Conservation (phyloP, 768 basidiomycete genomes). For the Mycena venus region DNA sequence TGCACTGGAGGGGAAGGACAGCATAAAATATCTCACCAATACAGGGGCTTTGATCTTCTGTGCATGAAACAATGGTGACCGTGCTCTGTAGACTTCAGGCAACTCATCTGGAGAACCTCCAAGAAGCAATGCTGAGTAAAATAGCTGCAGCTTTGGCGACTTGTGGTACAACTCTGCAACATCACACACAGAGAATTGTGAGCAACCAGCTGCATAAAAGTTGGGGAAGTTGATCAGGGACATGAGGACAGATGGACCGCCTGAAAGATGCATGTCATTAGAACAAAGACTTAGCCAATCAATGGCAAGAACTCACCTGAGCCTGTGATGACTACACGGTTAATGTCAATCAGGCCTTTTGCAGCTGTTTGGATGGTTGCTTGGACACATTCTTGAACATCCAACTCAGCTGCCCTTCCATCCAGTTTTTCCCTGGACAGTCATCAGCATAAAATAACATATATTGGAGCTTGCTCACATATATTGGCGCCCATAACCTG, state of each 20-base stretch:
- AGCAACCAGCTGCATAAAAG: slow-evolving; percentile 12
- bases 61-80: slow-evolving; percentile 17
- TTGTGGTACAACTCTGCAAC: slow-evolving; percentile 9
- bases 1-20: too few relatives aligned
- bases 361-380: slow-evolving; percentile 4
- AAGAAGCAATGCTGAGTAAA: not conserved
- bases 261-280: not conserved
- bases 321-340: slow-evolving; percentile 13
- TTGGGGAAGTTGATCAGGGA: slow-evolving; percentile 22
- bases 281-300: not conserved
- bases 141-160: slow-evolving; percentile 16
- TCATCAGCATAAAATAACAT: not conserved
- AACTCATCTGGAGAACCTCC: slow-evolving; percentile 18
- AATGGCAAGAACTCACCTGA: not conserved
- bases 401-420: slow-evolving; percentile 2
- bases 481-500: slow-evolving; percentile 16
- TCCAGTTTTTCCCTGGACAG: slow-evolving; percentile 7
- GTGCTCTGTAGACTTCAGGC: slow-evolving; percentile 14
- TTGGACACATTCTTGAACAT: slow-evolving; percentile 19
- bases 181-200: slow-evolving; percentile 13
- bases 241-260: slow-evolving; percentile 20
- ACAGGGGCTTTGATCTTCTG: slow-evolving; percentile 5
- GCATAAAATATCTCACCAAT: not conserved
- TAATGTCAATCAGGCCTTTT: slow-evolving; percentile 1
- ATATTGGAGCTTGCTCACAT: not conserved